A percentile compares a stretch with the other conserved stretches of the same genome.
These are phyloP conservation scores for Alternaria sp. DNA, from an alignment of 2,329 filamentous ascomycete genomes.

Conservation along the genomic window DNA sequence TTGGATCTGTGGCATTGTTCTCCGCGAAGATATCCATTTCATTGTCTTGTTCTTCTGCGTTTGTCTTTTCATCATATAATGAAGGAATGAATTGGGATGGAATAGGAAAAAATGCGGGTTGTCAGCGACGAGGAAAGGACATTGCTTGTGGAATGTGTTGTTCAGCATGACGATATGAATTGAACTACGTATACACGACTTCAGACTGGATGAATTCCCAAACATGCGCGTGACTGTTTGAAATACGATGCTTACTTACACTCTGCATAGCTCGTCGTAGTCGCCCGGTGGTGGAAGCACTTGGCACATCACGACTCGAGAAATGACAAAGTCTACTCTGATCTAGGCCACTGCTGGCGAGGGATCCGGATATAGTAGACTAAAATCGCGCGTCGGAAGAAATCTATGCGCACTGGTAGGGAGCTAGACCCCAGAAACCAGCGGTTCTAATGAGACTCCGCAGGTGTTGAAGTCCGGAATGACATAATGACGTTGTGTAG, in stretches of 20 bases:
- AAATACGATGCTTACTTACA: not conserved
- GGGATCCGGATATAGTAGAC: not conserved
- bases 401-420: not conserved
- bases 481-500: not conserved
- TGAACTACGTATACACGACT: not conserved
- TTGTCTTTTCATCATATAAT: not conserved
- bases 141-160: not conserved
- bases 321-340: not conserved
- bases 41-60: not conserved
- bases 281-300: not conserved
- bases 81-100: not conserved
- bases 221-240: not conserved
- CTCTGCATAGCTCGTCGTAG: not conserved
- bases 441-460: not conserved
- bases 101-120: not conserved
- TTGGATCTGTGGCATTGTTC: constrained; percentile 6
- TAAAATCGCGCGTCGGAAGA: not conserved
- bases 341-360: not conserved
- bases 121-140: not conserved
- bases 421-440: not conserved
- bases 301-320: not conserved
- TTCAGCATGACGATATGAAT: not conserved
- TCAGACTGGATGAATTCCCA: not conserved
- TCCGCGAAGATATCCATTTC: constrained; percentile 16
- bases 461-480: not conserved